These are phyloP conservation scores for Lachnellula willkommii DNA, from an alignment of 2,329 filamentous ascomycete species.

Conservation along the genomic window DNA sequence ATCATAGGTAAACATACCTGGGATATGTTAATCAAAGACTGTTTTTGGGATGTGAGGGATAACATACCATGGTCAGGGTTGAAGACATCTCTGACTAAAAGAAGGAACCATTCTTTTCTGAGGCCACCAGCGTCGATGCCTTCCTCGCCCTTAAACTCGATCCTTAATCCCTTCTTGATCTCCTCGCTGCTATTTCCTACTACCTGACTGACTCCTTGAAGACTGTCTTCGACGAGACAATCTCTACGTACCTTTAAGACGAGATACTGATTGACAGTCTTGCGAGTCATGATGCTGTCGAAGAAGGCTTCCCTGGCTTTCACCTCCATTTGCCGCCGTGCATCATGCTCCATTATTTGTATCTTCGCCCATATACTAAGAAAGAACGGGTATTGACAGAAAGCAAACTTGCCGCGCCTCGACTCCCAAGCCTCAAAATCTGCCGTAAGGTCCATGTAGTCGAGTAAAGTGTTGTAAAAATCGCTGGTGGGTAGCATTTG, in stretches of 20 bases:
- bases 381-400: constrained; percentile 90
- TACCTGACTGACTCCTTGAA: constrained; percentile 78
- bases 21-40: constrained; percentile 9
- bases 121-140: constrained; percentile 85
- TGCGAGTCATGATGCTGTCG: constrained; percentile 73
- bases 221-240: constrained; percentile 81
- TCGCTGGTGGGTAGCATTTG: constrained; percentile 73
- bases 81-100: constrained; percentile 84
- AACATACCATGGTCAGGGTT: constrained; percentile 77
- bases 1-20: constrained; percentile 88
- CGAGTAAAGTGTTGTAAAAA: constrained; percentile 83
- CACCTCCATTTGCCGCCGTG: constrained; percentile 80
- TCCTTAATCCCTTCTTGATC: constrained; percentile 82
- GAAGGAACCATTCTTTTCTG: constrained; percentile 90
- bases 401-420: constrained; percentile 68
- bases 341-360: constrained; percentile 82
- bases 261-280: constrained; percentile 70
- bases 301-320: constrained; percentile 89
- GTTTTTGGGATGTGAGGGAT: background rate
- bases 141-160: constrained; percentile 83
- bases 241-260: constrained; percentile 73
- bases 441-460: constrained; percentile 76
- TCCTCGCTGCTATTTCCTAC: constrained; percentile 77
- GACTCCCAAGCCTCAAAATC: constrained; percentile 89
- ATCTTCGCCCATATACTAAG: constrained; percentile 91